Evolutionary conservation across 129 eudicot species (phyloP).

Genomic region (Heracleum sosnowskyi): DNA sequence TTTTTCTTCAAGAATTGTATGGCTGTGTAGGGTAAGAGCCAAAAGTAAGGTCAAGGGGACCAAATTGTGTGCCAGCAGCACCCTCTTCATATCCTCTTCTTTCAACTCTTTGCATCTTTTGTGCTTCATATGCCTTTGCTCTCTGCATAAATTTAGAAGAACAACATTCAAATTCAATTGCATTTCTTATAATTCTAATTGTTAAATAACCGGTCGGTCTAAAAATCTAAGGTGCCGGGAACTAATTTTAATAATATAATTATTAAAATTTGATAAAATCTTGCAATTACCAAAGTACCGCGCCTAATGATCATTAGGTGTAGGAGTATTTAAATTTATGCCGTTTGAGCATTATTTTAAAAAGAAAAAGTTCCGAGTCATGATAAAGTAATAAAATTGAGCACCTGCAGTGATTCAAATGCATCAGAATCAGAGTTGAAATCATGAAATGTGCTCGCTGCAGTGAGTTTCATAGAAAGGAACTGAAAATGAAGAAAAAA

Average conservation of each 20-base stretch:
- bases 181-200: not conserved
- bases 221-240: no score
- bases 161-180: constrained; percentile 1
- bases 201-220: no score
- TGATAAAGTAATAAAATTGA: not conserved
- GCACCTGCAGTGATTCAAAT: constrained; percentile 54
- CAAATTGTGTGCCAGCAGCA: constrained; percentile 28
- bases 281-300: no score
- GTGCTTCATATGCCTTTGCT: constrained; percentile 53
- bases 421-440: constrained; percentile 47
- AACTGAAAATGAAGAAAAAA: constrained; percentile 40
- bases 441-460: constrained; percentile 61
- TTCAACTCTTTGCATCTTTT: constrained; percentile 34
- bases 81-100: constrained; percentile 27
- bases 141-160: constrained; percentile 25
- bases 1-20: constrained; percentile 28
- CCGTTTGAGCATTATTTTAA: no score
- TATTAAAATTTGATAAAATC: no score
- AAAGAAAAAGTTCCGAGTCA: no score
- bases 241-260: no score
- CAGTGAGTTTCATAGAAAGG: constrained; percentile 80
- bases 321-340: not conserved
- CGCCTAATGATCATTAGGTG: no score
- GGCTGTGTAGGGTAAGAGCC: constrained; percentile 57
- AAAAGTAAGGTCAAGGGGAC: constrained; percentile 57